phyloP scores from a whole-genome alignment of 2,329 filamentous ascomycete genomes.

The Trichoderma polysporum region DNA sequence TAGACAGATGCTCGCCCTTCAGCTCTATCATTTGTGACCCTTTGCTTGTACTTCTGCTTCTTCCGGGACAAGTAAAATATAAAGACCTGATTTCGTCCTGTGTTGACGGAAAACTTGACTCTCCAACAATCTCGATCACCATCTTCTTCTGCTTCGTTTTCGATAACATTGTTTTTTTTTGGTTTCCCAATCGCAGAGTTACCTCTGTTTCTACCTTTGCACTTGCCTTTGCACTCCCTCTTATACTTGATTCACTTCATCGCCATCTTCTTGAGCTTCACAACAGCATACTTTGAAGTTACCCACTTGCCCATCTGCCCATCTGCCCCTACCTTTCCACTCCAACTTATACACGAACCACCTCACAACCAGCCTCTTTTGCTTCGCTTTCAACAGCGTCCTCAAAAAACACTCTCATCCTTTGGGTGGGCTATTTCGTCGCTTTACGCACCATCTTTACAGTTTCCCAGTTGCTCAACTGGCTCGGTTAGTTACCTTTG shows the following conservation, averaged over 20 bases:
- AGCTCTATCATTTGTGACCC: too few species aligned
- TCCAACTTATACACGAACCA: neutral
- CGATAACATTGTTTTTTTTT: neutral
- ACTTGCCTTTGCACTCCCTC: too few species aligned
- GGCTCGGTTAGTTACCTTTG: neutral
- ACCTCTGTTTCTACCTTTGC: too few species aligned
- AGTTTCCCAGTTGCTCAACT: neutral
- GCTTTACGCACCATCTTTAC: neutral
- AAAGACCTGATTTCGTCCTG: neutral
- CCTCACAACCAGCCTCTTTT: too few species aligned
- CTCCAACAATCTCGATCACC: neutral
- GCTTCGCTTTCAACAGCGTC: neutral
- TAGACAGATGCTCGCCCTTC: neutral
- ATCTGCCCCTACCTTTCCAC: too few species aligned
- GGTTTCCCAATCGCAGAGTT: too few species aligned
- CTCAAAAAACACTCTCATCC: too few species aligned
- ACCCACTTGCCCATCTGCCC: too few species aligned
- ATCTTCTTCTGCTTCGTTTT: neutral
- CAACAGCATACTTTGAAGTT: too few species aligned
- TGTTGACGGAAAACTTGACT: neutral
- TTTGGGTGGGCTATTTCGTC: neutral
- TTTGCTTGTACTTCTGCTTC: neutral
- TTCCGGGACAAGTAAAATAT: neutral
- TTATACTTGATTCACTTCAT: too few species aligned
- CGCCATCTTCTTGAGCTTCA: too few species aligned